These are phyloP conservation scores for Lactarius sanguifluus DNA, from an alignment of 768 basidiomycete species.

Conservation along the genomic window DNA sequence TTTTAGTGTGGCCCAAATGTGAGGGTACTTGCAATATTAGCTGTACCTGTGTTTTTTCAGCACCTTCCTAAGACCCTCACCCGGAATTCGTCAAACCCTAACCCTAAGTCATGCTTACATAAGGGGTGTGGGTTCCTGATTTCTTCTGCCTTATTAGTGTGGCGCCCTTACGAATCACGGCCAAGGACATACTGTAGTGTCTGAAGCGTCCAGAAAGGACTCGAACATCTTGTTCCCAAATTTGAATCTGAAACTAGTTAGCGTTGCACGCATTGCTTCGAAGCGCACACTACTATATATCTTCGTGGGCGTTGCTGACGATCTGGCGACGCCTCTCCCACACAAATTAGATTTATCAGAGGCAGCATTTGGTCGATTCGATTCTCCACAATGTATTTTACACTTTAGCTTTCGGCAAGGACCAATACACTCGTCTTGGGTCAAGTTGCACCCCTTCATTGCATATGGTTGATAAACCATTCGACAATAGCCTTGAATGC, in stretches of 20 bases:
- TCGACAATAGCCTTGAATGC: slow-evolving; percentile 42
- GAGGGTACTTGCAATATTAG: too few species aligned
- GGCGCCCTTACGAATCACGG: neutral
- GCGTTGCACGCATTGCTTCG: neutral
- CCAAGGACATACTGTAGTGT: neutral
- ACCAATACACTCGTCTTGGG: neutral
- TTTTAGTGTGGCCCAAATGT: too few species aligned
- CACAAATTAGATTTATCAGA: neutral
- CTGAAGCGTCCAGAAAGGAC: neutral
- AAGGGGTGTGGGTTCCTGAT: too few species aligned
- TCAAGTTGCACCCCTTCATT: neutral
- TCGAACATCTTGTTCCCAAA: neutral
- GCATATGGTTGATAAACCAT: slow-evolving; percentile 39
- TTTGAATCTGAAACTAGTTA: neutral
- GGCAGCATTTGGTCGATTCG: neutral
- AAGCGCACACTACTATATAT: neutral
- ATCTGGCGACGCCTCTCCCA: neutral
- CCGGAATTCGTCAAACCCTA: too few species aligned
- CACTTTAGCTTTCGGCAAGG: neutral
- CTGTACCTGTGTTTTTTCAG: too few species aligned
- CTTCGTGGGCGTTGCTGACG: neutral
- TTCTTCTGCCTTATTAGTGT: too few species aligned
- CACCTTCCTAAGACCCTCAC: too few species aligned
- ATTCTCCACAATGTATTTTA: neutral
- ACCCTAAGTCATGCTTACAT: too few species aligned